These are phyloP conservation scores for Colletotrichum agaves DNA, from an alignment of 2,329 filamentous ascomycete genomes.

Conservation along the genomic window DNA sequence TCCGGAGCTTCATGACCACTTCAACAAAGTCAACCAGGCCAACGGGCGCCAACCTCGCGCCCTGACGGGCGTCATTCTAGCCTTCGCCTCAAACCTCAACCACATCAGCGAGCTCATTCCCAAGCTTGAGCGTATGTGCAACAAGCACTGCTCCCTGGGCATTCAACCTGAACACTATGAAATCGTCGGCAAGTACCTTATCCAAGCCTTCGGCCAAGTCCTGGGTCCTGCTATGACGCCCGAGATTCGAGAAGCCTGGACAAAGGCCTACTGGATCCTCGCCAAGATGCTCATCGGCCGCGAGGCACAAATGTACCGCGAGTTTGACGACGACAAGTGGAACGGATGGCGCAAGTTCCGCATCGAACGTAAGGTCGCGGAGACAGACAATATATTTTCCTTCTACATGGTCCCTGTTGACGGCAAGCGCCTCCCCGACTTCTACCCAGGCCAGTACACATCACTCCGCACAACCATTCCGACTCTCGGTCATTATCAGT, in stretches of 20 bases:
- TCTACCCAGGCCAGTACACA: constrained; percentile 78
- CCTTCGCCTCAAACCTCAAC: constrained; percentile 78
- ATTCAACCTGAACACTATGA: constrained; percentile 76
- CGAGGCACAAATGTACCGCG: constrained; percentile 71
- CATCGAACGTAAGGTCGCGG: constrained; percentile 71
- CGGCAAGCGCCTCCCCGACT: constrained; percentile 67
- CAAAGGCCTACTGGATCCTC: constrained; percentile 77
- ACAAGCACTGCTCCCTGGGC: constrained; percentile 79
- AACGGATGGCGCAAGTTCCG: constrained; percentile 74
- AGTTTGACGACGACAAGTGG: constrained; percentile 66
- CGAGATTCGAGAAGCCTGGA: constrained; percentile 74
- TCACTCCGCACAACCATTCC: constrained; percentile 70
- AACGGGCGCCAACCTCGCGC: constrained; percentile 42
- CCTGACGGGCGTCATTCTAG: constrained; percentile 61
- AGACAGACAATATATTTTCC: constrained; percentile 75
- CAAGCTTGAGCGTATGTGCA: constrained; percentile 68
- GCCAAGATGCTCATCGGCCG: constrained; percentile 77
- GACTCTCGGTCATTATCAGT: constrained; percentile 68
- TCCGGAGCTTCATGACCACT: constrained; percentile 74
- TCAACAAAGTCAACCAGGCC: constrained; percentile 61
- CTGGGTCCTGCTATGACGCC: constrained; percentile 74
- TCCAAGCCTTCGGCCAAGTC: constrained; percentile 73
- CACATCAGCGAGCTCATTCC: constrained; percentile 65
- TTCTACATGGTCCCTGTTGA: constrained; percentile 76
- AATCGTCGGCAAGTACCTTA: constrained; percentile 75